Evolutionary conservation across 164 flowering plant genomes (phyloP), one percentile per base, ranked within the genome.

Genomic region (Vitis cinerea): DNA sequence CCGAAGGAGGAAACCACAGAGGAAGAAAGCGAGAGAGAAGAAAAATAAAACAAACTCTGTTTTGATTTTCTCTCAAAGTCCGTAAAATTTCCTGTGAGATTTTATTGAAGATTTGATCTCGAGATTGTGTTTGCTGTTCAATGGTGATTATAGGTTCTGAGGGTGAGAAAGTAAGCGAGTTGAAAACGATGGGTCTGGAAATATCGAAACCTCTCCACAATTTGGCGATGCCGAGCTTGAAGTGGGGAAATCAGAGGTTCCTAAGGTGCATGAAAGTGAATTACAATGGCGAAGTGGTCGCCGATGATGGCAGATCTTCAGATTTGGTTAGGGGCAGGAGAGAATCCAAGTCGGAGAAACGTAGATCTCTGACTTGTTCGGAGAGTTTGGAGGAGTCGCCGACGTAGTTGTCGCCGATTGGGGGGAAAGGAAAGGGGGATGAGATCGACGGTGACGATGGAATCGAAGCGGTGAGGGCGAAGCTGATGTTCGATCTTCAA

Each of bases 191-290:
- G 69, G 74, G 77, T 13, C 71, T 77, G 1, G 87, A 79, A 67
- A 79, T 87, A 82, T 84, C 91, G 61, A 87, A 80, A 70, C 82
- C 83, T 47, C 82, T 88, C 27, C 95, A 90, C 75, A 87, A 90
- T 76, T 90, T 90, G 85, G 64, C 81, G 23, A 15, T 89, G 57
- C 91, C 91, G 44, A 66, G 66, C 14, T 78, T 87, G 73, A 78
- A 77, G 78, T 90, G 98, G 97, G 94, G 93, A 8, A 80, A 69
- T 31, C 88, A 84, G 80, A 77, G 59, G 68, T 72, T 78, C 59
- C 81, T 86, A n/a, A 64, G 88, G 37, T 88, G 91, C 81, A 72
- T 78, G 79, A 89, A 86, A 65, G 76, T 73, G 63, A 64, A 72
- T 61, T 52, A 74, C 12, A 67, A 51, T 44, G 76, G 57, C 47